Evolutionary conservation across 345 rosid genomes (phyloP), one percentile per base, ranked within the genome.

Genomic region (Arabidopsis arenosa): DNA sequence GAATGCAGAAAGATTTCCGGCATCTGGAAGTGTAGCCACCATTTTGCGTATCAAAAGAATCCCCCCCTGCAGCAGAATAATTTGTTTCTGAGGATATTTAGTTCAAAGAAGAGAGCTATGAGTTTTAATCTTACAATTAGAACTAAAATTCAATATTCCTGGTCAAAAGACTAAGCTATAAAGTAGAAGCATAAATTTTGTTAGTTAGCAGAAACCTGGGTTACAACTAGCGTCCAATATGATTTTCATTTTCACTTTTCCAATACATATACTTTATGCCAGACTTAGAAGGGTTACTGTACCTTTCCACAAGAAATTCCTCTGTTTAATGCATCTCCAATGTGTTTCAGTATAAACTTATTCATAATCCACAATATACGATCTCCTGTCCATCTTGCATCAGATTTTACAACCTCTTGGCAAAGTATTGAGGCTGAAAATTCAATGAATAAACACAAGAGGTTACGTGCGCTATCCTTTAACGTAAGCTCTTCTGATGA

Each of bases 11-110:
- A 93, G 84, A 71, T 85, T 75, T 32, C 78, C 81, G 58, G 87
- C 63, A 66, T 81, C 84, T 41, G 93, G 96, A 71, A 93, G 89
- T 68, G 82, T 85, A 69, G 76, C 75, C 66, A 85, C 90, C 93
- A 91, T 86, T 36, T 81, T 85, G 63, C 90, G 88, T 61, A 93
- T 76, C 74, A 93, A 77, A 62, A 86, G 95, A 81, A 89, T 83
- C 96, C 93, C 91, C 75, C 83, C 96, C 98, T 93, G 91, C 41
- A 78, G 72, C 36, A 76, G 66, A 63, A 41, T 17, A n/a, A n/a
- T 35, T 37, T 23, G 15, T 21, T 21, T 60, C 37, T 17, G 17
- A 62, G 51, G 26, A 21, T 72, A 36, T 23, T 26, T n/a, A 55
- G 35, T 9, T 35, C 6, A 26, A 68, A 41, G 41, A 54, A 55